phyloP scores from a whole-genome alignment of 176 grass and related monocot genomes.

The Aegilops sharonensis region DNA sequence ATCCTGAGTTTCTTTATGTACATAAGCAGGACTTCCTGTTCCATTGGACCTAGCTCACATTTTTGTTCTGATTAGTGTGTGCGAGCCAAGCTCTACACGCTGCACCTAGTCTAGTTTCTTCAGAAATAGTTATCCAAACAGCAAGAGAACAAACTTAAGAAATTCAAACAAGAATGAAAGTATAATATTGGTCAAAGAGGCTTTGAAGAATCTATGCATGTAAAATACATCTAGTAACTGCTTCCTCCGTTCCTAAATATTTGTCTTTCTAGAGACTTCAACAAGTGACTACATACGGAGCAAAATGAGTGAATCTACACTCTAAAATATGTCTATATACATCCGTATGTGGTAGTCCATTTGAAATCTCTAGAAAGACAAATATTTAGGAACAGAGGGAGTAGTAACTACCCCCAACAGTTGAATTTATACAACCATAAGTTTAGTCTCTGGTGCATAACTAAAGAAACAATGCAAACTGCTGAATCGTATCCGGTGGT shows the following conservation, averaged over 20 bases:
- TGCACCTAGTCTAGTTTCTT: slow-evolving; percentile 22
- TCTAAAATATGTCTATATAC: no score
- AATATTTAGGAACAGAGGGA: no score
- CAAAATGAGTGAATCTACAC: no score
- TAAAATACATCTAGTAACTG: background rate
- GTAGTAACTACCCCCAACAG: no score
- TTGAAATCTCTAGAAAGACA: no score
- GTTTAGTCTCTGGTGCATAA: background rate
- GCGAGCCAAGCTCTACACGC: slow-evolving; percentile 11
- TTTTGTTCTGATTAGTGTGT: background rate
- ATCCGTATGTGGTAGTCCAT: no score
- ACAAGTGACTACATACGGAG: no score
- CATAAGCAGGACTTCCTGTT: slow-evolving; percentile 28
- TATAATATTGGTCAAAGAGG: slow-evolving; percentile 1
- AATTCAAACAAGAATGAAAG: background rate
- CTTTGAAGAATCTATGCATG: slow-evolving; percentile 10
- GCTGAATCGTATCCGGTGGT: background rate
- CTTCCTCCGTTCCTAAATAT: no score
- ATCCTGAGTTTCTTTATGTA: slow-evolving; percentile 17
- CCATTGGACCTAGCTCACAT: slow-evolving; percentile 20
- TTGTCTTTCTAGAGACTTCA: no score
- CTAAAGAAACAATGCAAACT: background rate
- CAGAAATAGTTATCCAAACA: slow-evolving; percentile 5
- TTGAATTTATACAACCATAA: background rate
- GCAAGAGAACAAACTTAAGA: slow-evolving; percentile 16